Base-by-base conservation (phyloP, 257 asterid genomes). In the Solanum boliviense region DNA sequence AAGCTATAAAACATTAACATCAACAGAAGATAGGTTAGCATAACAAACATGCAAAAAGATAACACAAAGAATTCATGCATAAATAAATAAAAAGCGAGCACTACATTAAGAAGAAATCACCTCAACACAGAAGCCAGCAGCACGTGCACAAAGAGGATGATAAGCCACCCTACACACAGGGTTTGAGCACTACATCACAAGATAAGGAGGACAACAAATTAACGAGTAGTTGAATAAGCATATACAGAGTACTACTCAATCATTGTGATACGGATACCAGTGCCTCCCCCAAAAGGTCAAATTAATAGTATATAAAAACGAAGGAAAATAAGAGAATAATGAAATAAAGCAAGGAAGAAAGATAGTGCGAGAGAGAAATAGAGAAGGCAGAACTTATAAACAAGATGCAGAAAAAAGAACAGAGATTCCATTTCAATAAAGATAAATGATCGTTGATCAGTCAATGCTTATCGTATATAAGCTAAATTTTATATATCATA, bases 131-230 rank as follows among this genome's bases (percentile, higher is more conserved):
- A 94, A 97, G 83, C 99, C 99, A 72, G 99, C 99, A 88, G 94
- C 99, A 90, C 99, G 98, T 41, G 99, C 99, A 92, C 99, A 97
- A 58, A 97, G 98, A 88, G 99, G 99, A 91, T 97, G 99, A 91
- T 91, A 97, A 71, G 99, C 95, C 91, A 96, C 99, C 82, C 96
- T 89, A 76, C 99, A 97, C 87, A 90, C 91, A 88, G 85, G 67
- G 91, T 97, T 96, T 76, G 98, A 97, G 89, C 99, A 97, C 99
- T 97, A 98, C 90, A 91, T 88, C 70, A 82, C 86, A 48, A 46
- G 67, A 60, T 82, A 48, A 82, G 21, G 20, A 82, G 70, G 20
- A 13, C 39, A 48, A 48, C 27, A 82, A 48, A 48, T 32, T 16
- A 82, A 46, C 11, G 6, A 81, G 31, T 52, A 82, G 86, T 20